Evolutionary conservation across 805 yeast genomes (phyloP).

Genomic region (Priceomyces castillae): DNA sequence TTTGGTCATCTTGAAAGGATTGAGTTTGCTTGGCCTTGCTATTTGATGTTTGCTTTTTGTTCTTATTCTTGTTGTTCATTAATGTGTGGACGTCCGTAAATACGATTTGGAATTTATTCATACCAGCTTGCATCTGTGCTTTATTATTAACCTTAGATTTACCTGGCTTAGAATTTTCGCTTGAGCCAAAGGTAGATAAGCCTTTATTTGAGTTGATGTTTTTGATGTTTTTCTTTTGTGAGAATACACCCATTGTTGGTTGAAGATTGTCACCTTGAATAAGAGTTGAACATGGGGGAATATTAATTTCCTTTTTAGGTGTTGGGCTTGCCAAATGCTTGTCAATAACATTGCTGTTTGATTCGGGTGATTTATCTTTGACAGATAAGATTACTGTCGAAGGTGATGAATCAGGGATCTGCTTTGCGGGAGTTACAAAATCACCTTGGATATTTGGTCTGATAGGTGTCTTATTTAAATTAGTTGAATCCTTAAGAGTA

Average conservation of each 20-base stretch:
- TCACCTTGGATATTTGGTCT: neutral
- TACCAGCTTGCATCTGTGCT: constrained; percentile 36
- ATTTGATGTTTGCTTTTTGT: constrained; percentile 7
- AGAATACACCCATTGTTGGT: constrained; percentile 40
- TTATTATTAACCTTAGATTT: constrained; percentile 13
- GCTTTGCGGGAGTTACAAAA: constrained; percentile 36
- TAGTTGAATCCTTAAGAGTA: constrained; percentile 24
- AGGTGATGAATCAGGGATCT: constrained; percentile 35
- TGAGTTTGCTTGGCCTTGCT: constrained; percentile 1
- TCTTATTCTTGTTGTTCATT: constrained; percentile 19
- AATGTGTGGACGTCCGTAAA: constrained; percentile 38
- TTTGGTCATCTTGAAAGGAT: neutral
- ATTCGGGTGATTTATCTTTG: constrained; percentile 17
- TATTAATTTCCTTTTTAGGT: constrained; percentile 27
- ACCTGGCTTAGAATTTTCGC: neutral
- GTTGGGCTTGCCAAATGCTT: constrained; percentile 36
- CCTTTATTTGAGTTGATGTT: constrained; percentile 8
- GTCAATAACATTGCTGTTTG: constrained; percentile 9
- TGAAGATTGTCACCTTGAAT: constrained; percentile 13
- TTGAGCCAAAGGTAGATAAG: constrained; percentile 2
- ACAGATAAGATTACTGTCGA: constrained; percentile 42
- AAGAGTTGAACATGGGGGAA: neutral
- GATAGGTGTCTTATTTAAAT: constrained; percentile 11
- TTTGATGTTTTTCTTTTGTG: constrained; percentile 21
- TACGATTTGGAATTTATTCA: constrained; percentile 47